Evolutionary conservation across 352 stramenopile species (phyloP), one percentile per base, ranked within the genome.

Genomic region (Globisporangium barbulae): DNA sequence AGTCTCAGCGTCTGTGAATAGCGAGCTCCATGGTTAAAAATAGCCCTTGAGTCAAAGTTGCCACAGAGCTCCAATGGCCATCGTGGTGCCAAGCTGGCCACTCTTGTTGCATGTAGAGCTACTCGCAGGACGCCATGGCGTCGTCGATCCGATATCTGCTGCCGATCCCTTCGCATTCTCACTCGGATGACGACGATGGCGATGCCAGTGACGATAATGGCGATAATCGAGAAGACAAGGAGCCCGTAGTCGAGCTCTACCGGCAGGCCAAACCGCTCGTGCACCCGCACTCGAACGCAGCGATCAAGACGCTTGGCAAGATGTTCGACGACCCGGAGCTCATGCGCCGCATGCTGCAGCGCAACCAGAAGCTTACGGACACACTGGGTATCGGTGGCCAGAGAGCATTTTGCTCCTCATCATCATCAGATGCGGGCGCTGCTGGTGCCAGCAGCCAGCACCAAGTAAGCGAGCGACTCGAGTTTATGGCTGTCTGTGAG

Each of bases 211-310:
- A 70, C 9, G 47, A 53, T 17, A 30, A 44, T 6, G 48, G 25
- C 25, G 25, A 42, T 19, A 21, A 8, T 9, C 30, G 31, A 2
- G 42, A 41, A 3, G 31, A 47, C 3, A 35, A 53, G 12, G 45
- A 50, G 31, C 8, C 37, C 33, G 31, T 22, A 9, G 54, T 85
- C 10, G 68, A 73, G 15, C 35, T 89, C 25, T 88, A 89, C 57
- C 71, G 68, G 28, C 82, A 92, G 41, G 69, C 80, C 10, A 73
- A 79, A 6, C 75, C 81, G 22, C 68, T 91, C 17, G 66, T 93
- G 17, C 76, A 89, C 22, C 68, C 77, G 13, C 68, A 85, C n/a
- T 91, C 81, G 33, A 88, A 65, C 30, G 78, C 84, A 19, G 74
- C 71, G 21, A 72, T 78, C 17, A 83, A 83, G 64, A 93, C 80